A percentile compares a stretch with the other conserved stretches of the same genome.
Conservation (phyloP, 768 basidiomycete species). For the Amanita subjunquillea region DNA sequence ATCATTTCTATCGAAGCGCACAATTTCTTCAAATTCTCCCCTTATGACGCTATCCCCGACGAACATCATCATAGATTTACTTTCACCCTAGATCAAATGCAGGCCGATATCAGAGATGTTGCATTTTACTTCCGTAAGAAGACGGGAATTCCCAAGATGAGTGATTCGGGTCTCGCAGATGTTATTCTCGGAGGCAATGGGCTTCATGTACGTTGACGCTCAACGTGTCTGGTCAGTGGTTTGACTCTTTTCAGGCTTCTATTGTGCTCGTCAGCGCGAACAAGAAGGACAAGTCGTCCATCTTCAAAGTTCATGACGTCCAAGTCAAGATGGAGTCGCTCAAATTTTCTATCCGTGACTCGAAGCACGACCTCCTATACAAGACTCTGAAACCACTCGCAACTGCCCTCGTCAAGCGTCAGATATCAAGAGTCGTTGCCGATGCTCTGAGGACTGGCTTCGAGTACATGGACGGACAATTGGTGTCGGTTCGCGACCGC, state of each 20-base stretch:
- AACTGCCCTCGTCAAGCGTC: constrained; percentile 74
- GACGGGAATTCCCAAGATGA: constrained; percentile 70
- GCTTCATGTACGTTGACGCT: constrained; percentile 39
- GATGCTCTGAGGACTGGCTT: constrained; percentile 71
- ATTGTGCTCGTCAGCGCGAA: constrained; percentile 50
- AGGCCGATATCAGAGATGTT: constrained; percentile 90
- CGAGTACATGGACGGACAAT: constrained; percentile 83
- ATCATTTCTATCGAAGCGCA: constrained; percentile 62
- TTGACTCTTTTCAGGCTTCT: constrained; percentile 27
- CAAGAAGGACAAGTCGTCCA: constrained; percentile 48
- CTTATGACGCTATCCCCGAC: constrained; percentile 53
- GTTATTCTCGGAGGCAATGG: constrained; percentile 80
- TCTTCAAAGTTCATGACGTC: constrained; percentile 65
- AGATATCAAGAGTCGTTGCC: constrained; percentile 41
- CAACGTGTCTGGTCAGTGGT: not conserved
- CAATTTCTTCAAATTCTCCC: constrained; percentile 80
- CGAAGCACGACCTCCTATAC: constrained; percentile 85
- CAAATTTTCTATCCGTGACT: constrained; percentile 85
- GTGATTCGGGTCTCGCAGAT: constrained; percentile 79
- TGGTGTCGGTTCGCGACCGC: constrained; percentile 76
- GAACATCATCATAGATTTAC: constrained; percentile 62
- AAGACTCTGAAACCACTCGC: constrained; percentile 75
- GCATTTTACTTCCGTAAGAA: constrained; percentile 88
- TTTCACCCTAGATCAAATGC: constrained; percentile 74
- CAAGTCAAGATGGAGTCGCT: constrained; percentile 78